phyloP scores from a whole-genome alignment of 768 basidiomycete genomes.

The Royoungia palumana region DNA sequence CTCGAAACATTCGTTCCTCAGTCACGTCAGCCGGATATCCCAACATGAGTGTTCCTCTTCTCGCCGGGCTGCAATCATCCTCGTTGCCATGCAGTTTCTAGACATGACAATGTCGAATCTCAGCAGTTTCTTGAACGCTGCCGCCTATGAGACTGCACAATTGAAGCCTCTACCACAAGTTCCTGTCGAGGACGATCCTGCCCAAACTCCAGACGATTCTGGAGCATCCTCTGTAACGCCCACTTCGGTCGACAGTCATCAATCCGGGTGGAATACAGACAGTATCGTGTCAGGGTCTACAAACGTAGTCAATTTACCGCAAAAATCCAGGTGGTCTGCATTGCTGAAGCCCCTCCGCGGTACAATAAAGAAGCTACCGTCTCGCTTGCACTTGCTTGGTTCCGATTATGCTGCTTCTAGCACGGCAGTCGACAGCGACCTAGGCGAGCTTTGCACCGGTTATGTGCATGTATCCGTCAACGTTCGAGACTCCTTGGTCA shows the following conservation, averaged over 20 bases:
- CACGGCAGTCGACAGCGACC: conserved; percentile 18
- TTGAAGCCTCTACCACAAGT: conserved; percentile 25
- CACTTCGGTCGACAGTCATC: conserved; percentile 5
- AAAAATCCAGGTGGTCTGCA: conserved; percentile 11
- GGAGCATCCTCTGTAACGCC: neutral
- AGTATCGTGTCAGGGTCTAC: conserved; percentile 1
- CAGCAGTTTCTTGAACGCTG: conserved; percentile 30
- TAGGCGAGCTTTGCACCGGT: conserved; percentile 11
- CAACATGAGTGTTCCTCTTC: neutral
- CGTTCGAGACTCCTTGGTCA: conserved; percentile 26
- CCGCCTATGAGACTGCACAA: conserved; percentile 28
- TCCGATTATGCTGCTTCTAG: conserved; percentile 14
- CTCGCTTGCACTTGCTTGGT: conserved; percentile 1
- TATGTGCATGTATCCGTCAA: conserved; percentile 26
- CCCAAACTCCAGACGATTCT: conserved; percentile 1
- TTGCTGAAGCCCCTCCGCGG: conserved; percentile 18
- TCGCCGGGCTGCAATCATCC: conserved; percentile 17
- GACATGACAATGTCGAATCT: conserved; percentile 33
- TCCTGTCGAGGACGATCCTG: conserved; percentile 10
- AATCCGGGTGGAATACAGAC: neutral
- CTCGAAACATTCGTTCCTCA: conserved; percentile 22
- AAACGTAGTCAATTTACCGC: neutral
- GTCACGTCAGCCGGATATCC: conserved; percentile 16
- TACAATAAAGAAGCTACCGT: conserved; percentile 4
- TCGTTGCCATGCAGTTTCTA: conserved; percentile 23